Base-by-base conservation (phyloP, 352 stramenopile species). In the Blastocystis sp. region DNA sequence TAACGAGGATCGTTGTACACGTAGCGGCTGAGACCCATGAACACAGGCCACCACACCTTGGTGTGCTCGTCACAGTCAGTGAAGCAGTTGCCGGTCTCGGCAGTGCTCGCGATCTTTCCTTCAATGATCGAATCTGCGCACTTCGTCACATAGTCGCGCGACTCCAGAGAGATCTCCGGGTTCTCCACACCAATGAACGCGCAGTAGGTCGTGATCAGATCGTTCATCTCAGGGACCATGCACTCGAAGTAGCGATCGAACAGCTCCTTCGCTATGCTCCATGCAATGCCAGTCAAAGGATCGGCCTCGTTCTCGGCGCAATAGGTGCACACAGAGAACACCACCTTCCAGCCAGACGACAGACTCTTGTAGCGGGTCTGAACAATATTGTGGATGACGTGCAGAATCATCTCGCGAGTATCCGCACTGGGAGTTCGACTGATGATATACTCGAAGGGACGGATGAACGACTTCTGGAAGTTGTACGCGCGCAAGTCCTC, bases 401-500 rank as follows among this genome's bases (percentile, higher is more conserved):
- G 91, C 39, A 98, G 91, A 20, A 98, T 94, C 26, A 98, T 92
- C 75, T 98, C 95, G 11, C 94, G 93, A 24, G 95, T 96, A 54
- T 96, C 94, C 8, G 92, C 91, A 39, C 92, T 94, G 45, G 92
- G 93, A 6, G 93, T 93, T 79, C 95, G 91, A 85, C 54, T 78
- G 9, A 98, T 97, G 79, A 98, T 96, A 13, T 95, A 92, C 91
- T 97, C 95, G 90, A 99, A 99, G 20, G 98, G 97, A 63, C 95
- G 94, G 41, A 99, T 93, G 91, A 99, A 99, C 41, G 98, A 91
- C 13, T 96, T 92, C 92, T 99, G 98, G 90, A 99, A 99, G 92
- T 98, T 98, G 90, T 99, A 99, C 88, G 98, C 96, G 62, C 95
- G 95, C 9, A 99, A 93, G 90, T 99, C 98, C 34, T 97, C 94